These are phyloP conservation scores for Fusarium poae DNA, from an alignment of 2,329 filamentous ascomycete species.

Conservation along the genomic window DNA sequence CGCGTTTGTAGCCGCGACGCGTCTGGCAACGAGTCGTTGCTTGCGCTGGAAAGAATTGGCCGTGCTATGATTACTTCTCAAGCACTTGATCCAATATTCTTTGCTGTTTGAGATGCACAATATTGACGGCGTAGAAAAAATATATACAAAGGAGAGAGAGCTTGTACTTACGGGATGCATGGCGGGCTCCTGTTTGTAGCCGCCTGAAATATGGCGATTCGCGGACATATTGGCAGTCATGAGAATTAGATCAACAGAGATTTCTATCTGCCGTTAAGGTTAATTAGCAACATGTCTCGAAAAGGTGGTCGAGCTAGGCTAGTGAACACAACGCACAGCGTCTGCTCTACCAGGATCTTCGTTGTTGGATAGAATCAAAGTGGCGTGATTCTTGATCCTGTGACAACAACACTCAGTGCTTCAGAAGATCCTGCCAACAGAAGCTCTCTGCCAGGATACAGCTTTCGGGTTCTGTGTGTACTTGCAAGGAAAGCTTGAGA, in stretches of 20 bases:
- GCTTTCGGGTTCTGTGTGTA: constrained; percentile 33
- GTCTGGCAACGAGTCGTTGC: constrained; percentile 17
- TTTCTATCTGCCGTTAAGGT: constrained; percentile 30
- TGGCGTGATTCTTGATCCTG: constrained; percentile 47
- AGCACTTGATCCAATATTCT: background rate
- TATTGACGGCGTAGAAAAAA: background rate
- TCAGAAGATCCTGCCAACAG: constrained; percentile 42
- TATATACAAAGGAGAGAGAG: too few species aligned
- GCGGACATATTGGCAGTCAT: constrained; percentile 51
- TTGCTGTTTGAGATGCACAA: constrained; percentile 7
- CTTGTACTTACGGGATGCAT: constrained; percentile 48
- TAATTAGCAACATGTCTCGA: constrained; percentile 34
- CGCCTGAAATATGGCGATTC: constrained; percentile 47
- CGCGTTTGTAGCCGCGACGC: constrained; percentile 34
- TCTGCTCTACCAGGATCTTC: constrained; percentile 42
- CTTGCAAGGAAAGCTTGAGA: constrained; percentile 36
- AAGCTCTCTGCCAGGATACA: constrained; percentile 35
- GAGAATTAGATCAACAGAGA: constrained; percentile 32
- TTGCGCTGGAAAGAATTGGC: background rate
- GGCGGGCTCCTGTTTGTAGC: constrained; percentile 52
- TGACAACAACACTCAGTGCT: constrained; percentile 37
- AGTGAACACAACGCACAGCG: constrained; percentile 29
- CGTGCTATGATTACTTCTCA: constrained; percentile 1
- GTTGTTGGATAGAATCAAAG: constrained; percentile 33
- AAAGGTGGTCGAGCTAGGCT: constrained; percentile 14